Evolutionary conservation across 345 rosid genomes (phyloP).

Genomic region (Gossypium herbaceum): DNA sequence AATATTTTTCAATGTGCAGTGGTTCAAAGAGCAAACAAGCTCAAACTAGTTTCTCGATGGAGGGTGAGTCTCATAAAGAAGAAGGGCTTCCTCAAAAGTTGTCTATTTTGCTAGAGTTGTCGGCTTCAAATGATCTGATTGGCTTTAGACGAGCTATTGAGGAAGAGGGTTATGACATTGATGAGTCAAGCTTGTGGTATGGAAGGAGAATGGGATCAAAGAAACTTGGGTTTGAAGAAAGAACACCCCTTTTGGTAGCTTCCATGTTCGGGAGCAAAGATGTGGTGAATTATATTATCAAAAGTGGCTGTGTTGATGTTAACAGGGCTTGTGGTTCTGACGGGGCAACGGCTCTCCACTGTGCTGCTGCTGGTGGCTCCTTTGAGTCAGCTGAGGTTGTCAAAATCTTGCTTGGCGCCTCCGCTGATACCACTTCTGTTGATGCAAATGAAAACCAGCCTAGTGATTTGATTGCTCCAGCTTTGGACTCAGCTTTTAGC

Average conservation of each 20-base stretch:
- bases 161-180: conserved; percentile 48
- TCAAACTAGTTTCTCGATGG: conserved; percentile 30
- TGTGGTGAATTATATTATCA: conserved; percentile 50
- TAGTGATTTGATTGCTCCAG: conserved; percentile 44
- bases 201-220: conserved; percentile 58
- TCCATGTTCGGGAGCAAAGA: conserved; percentile 81
- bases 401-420: conserved; percentile 55
- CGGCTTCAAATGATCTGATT: conserved; percentile 66
- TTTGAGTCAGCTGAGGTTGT: conserved; percentile 50
- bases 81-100: conserved; percentile 33
- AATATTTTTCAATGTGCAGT: conserved; percentile 41
- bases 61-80: conserved; percentile 32
- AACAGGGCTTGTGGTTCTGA: conserved; percentile 66
- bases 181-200: conserved; percentile 69
- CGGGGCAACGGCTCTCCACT: conserved; percentile 79
- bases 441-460: conserved; percentile 63
- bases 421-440: conserved; percentile 51
- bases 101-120: conserved; percentile 57
- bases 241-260: conserved; percentile 89
- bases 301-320: conserved; percentile 50
- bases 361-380: conserved; percentile 76
- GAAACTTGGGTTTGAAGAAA: conserved; percentile 65
- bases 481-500: conserved; percentile 34
- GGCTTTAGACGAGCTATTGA: conserved; percentile 58
- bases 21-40: conserved; percentile 33